A percentile compares a stretch with the other conserved stretches of the same genome.
These are phyloP conservation scores for Polyporus tsugae DNA, from an alignment of 1,284 basidiomycete genomes.

Conservation along the genomic window DNA sequence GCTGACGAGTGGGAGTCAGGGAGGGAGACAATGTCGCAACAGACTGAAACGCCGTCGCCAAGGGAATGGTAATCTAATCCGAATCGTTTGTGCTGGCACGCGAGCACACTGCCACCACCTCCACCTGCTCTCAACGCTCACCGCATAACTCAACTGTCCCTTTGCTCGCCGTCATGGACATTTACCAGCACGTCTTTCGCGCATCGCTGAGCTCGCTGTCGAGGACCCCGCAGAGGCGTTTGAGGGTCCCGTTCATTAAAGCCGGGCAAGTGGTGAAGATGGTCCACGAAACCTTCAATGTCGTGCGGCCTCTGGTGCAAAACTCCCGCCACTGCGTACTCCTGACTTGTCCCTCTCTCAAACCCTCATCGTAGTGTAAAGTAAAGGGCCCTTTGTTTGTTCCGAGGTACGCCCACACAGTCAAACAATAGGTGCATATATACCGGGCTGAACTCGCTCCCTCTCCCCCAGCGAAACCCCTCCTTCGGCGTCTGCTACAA, in stretches of 20 bases:
- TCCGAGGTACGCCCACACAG: no score
- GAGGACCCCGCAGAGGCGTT: constrained; percentile 98
- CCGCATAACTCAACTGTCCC: neutral
- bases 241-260: constrained; percentile 56
- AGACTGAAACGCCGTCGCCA: neutral
- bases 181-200: constrained; percentile 83
- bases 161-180: constrained; percentile 36
- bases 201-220: constrained; percentile 91
- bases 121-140: neutral
- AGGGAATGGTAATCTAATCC: neutral
- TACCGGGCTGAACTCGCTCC: no score
- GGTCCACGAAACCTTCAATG: no score
- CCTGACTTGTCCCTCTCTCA: no score
- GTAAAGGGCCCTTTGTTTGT: no score
- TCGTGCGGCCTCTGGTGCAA: no score
- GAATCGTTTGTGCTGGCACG: constrained; percentile 1
- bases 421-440: no score
- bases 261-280: no score
- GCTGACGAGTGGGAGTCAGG: neutral
- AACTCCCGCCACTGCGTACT: no score
- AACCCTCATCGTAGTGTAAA: no score
- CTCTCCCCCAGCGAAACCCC: no score
- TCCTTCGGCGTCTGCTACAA: no score
- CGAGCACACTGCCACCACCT: neutral
- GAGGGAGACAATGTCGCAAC: neutral